Conservation (phyloP, 2,329 filamentous ascomycete species). For the Hypoxylon sp. region DNA sequence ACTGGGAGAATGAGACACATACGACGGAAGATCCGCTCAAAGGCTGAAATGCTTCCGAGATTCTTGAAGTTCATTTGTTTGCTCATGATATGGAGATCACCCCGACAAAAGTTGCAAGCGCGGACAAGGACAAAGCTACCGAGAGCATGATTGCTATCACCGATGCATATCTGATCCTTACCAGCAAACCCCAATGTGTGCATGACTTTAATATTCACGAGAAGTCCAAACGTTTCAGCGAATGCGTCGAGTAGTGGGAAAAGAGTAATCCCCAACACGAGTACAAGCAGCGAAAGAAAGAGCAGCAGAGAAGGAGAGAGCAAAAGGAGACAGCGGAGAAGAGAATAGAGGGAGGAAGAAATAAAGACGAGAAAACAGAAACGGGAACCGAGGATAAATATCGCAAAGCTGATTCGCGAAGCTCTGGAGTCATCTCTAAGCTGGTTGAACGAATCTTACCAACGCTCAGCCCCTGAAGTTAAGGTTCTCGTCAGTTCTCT, state of each 20-base stretch:
- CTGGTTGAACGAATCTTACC: too few relatives aligned
- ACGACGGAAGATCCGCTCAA: neutral
- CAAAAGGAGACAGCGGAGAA: neutral
- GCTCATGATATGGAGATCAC: neutral
- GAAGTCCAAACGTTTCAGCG: neutral
- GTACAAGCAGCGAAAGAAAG: neutral
- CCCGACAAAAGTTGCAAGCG: neutral
- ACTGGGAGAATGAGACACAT: too few relatives aligned
- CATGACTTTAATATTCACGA: neutral
- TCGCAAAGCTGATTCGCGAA: too few relatives aligned
- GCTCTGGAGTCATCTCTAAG: too few relatives aligned
- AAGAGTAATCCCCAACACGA: too few relatives aligned
- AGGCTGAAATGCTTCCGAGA: neutral
- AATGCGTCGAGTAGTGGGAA: neutral
- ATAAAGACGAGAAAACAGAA: neutral
- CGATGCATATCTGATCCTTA: neutral
- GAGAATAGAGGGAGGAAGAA: neutral
- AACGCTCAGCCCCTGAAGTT: too few relatives aligned
- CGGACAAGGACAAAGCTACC: neutral
- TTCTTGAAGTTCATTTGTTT: conserved; percentile 2
- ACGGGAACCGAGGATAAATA: neutral
- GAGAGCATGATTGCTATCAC: neutral
- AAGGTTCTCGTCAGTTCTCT: too few relatives aligned
- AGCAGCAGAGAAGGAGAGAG: neutral
- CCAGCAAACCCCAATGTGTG: neutral